These are phyloP conservation scores for Berkeleyomyces basicola DNA, from an alignment of 2,329 filamentous ascomycete species.

Conservation along the genomic window DNA sequence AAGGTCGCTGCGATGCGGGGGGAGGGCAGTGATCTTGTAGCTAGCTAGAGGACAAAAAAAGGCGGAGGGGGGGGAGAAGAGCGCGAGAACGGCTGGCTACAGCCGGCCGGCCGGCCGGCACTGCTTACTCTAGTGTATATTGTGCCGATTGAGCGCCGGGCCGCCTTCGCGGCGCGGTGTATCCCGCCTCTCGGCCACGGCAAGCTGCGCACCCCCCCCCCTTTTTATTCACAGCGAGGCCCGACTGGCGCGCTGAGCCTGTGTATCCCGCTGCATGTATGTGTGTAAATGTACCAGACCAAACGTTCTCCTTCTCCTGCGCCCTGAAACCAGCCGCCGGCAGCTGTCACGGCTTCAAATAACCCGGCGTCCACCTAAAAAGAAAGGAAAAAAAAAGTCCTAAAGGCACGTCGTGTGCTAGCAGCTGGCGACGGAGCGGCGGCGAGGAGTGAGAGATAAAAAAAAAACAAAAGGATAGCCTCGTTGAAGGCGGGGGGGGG, in stretches of 20 bases:
- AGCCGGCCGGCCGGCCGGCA: background rate
- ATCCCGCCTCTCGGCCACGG: too few species aligned
- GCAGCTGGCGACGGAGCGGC: background rate
- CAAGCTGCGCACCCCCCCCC: too few species aligned
- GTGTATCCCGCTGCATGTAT: too few species aligned
- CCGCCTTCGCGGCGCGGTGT: too few species aligned
- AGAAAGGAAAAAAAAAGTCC: too few species aligned
- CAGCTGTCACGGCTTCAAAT: background rate
- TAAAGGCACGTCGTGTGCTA: background rate
- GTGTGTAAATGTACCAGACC: background rate
- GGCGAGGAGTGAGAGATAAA: too few species aligned
- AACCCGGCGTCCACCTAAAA: background rate
- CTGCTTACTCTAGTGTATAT: background rate
- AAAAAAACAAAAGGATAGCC: background rate
- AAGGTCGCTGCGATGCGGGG: background rate
- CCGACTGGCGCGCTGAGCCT: too few species aligned
- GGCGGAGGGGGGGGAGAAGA: background rate
- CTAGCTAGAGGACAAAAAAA: background rate
- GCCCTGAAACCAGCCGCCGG: background rate
- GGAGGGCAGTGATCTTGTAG: background rate
- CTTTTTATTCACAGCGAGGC: too few species aligned
- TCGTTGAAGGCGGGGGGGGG: background rate
- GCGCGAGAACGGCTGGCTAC: background rate
- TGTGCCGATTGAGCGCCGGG: too few species aligned
- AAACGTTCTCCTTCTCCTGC: background rate